Evolutionary conservation across 2,329 filamentous ascomycete genomes (phyloP).

Genomic region (Sporothrix brasiliensis): DNA sequence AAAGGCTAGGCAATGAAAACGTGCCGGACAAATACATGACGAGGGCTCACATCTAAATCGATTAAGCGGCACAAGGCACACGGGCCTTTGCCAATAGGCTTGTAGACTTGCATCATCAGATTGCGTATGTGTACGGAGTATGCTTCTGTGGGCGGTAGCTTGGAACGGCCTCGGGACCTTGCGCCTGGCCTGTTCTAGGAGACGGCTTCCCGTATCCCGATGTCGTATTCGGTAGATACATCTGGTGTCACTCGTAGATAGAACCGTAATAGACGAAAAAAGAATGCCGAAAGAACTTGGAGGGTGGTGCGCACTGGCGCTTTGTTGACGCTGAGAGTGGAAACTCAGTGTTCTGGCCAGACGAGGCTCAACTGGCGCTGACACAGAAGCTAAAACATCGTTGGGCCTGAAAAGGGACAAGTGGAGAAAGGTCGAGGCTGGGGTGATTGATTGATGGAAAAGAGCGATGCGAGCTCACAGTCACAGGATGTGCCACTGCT

Average conservation of each 20-base stretch:
- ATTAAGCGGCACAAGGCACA: neutral
- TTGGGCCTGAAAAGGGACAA: neutral
- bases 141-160: constrained; percentile 3
- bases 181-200: neutral
- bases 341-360: constrained; percentile 9
- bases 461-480: neutral
- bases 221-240: constrained; percentile 1
- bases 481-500: neutral
- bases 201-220: neutral
- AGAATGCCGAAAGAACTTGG: too few relatives aligned
- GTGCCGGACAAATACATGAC: neutral
- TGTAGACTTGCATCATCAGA: constrained; percentile 22
- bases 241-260: neutral
- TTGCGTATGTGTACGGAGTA: neutral
- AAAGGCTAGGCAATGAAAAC: neutral
- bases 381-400: constrained; percentile 25
- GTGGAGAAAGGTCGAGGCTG: neutral
- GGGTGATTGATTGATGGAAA: neutral
- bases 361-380: constrained; percentile 16
- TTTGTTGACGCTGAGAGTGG: neutral
- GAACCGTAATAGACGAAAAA: constrained; percentile 20
- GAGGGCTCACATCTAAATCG: neutral
- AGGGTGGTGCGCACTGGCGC: constrained; percentile 10
- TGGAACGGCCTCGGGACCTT: neutral
- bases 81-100: neutral